Evolutionary conservation across 2,329 filamentous ascomycete species (phyloP), one percentile per base, ranked within the genome.

Genomic region (Neopestalotiopsis clavispora): DNA sequence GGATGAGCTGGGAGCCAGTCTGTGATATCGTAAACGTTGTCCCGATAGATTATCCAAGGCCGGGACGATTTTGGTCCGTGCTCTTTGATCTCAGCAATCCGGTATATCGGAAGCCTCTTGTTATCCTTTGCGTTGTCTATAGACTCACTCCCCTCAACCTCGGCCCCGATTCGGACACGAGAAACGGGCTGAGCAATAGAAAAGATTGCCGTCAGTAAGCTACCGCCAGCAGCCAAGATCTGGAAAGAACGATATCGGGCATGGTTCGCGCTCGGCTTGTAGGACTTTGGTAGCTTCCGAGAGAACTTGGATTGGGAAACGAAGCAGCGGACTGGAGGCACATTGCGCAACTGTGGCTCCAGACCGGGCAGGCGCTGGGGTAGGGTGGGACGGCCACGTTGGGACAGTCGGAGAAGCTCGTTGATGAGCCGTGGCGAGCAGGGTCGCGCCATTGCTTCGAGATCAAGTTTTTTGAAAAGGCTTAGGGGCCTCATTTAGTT

Each of bases 1-100:
- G 90, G 90, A 74, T 92, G 90, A 0, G 85, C 88, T 1, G 83
- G 80, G 28, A 92, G 80, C 89, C 90, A 92, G 65, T 91, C 88
- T 1, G 90, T 92, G 66, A 92, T 92, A 74, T 92, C 87, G 82
- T 92, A 92, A 23, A 92, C 89, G 68, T 88, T 87, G 75, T 88
- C 87, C 30, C 84, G 87, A 66, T 85, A 84, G n/a, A 87, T 88
- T 4, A 92, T 86, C 90, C 90, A 92, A 2, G 89, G 89, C 10
- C 82, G 78, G 1, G 83, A 75, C 0, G 89, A 87, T 23, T 82
- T 81, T 20, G 81, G 80, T n/a, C 86, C 84, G 71, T 89, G 87
- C 65, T 84, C 79, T 62, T 83, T 85, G 61, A 89, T 77, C 67
- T 89, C 85, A 13, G 82, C 77, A 14, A 89, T 80, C 38, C 84